Evolutionary conservation across 2,329 filamentous ascomycete species (phyloP), one percentile per base, ranked within the genome.

Genomic region (Ambrosiella xylebori): DNA sequence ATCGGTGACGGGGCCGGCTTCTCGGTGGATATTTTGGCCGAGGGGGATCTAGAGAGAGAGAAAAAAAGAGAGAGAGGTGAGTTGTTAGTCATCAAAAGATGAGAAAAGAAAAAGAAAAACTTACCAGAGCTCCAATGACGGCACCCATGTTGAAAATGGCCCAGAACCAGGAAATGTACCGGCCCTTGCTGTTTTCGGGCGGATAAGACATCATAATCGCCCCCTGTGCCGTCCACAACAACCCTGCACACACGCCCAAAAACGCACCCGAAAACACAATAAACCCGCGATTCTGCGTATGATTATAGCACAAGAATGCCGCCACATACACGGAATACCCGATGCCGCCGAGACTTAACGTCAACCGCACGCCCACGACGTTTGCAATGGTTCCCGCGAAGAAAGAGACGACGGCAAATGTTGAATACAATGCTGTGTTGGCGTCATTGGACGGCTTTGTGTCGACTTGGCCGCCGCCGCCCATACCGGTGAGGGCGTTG

Each of bases 171-270:
- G 86, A 86, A 68, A 95, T 95, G 69, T 89, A 95, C 61, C 84
- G 82, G 50, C 90, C 90, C 75, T 95, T 95, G 63, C 81, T 79
- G 39, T 80, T 70, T 71, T 95, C 90, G 17, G 79, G 75, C 1
- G 89, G 89, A 68, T 95, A 95, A 45, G 86, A 82, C 81, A 95
- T 91, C 84, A 91, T 90, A 66, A 91, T 87, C 60, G 85, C 82
- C 61, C 87, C 86, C 71, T 91, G 86, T 0, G 85, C 87, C 39
- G 84, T 84, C 87, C 87, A 93, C 41, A 93, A 75, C 44, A 91
- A 75, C 66, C 85, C 86, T 52, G 87, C 87, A 66, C 86, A 90
- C 59, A 88, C 72, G 69, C 87, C 87, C 52, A 90, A 79, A 61
- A 88, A 76, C 13, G 82, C 83, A 63, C 87, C 87, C 5, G 86